Conservation (phyloP, 257 asterid genomes). For the Ilex aquifolium region DNA sequence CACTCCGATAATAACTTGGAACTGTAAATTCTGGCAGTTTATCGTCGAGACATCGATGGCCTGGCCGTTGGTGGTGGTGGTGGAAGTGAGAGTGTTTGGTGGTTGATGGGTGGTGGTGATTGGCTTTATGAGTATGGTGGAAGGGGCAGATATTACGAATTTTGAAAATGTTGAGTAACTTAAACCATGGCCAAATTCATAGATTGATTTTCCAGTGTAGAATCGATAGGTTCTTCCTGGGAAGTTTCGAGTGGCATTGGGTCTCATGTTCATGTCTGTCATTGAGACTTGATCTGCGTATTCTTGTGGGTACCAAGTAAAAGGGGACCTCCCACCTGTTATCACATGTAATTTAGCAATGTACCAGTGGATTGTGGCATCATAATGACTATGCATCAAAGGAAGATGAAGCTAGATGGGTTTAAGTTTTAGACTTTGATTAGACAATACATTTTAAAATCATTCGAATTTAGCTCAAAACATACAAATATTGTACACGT, state of each 20-base stretch:
- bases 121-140: constrained; percentile 8
- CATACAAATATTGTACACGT: too few species aligned
- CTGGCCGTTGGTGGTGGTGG: constrained; percentile 2
- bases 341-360: too few species aligned
- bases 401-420: too few species aligned
- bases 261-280: constrained; percentile 33
- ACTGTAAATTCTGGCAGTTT: constrained; percentile 11
- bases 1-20: constrained; percentile 15
- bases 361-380: too few species aligned
- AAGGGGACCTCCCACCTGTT: constrained; percentile 29
- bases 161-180: constrained; percentile 23
- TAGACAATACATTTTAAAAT: too few species aligned
- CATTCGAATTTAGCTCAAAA: too few species aligned
- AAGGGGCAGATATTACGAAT: constrained; percentile 19
- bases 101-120: background rate
- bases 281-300: constrained; percentile 25
- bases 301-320: constrained; percentile 36
- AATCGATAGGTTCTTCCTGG: constrained; percentile 27
- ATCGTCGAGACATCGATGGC: constrained; percentile 14
- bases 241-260: constrained; percentile 18
- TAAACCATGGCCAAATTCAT: constrained; percentile 26
- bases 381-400: too few species aligned
- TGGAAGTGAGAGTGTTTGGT: background rate
- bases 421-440: too few species aligned
- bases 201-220: constrained; percentile 15